Evolutionary conservation across 495 filamentous ascomycete species (phyloP).

Genomic region (Pseudoneurospora amorphoporcata): DNA sequence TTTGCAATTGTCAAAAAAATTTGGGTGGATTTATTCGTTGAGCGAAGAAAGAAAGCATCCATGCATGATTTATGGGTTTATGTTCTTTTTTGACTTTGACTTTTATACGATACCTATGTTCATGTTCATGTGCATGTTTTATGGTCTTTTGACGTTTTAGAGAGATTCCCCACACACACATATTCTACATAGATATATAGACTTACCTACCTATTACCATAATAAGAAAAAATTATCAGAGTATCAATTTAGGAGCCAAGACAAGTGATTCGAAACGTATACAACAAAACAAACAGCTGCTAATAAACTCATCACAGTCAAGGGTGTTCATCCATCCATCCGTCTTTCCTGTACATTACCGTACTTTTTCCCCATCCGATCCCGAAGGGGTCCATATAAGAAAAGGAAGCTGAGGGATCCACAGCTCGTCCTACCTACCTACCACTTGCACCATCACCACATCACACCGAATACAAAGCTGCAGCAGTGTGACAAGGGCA

Average conservation of each 20-base stretch:
- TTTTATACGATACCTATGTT: background rate
- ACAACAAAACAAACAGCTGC: no score
- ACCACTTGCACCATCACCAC: background rate
- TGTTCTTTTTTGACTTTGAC: background rate
- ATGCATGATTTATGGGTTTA: background rate
- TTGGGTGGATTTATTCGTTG: background rate
- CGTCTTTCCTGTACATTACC: background rate
- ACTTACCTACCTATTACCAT: background rate
- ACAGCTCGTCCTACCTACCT: background rate
- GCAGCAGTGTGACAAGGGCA: no score
- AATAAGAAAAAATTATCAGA: background rate
- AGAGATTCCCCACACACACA: background rate
- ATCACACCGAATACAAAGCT: no score
- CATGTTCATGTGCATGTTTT: no score
- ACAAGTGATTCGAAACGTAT: no score
- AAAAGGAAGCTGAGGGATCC: background rate
- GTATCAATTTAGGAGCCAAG: background rate
- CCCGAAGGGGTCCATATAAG: background rate
- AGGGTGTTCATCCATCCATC: background rate
- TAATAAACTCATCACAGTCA: background rate
- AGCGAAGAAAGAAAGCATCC: background rate
- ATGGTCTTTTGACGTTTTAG: background rate
- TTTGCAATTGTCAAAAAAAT: background rate
- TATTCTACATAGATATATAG: background rate
- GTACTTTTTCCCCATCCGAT: background rate